phyloP scores from a whole-genome alignment of 2,329 filamentous ascomycete species.

The Penicillium sp. region DNA sequence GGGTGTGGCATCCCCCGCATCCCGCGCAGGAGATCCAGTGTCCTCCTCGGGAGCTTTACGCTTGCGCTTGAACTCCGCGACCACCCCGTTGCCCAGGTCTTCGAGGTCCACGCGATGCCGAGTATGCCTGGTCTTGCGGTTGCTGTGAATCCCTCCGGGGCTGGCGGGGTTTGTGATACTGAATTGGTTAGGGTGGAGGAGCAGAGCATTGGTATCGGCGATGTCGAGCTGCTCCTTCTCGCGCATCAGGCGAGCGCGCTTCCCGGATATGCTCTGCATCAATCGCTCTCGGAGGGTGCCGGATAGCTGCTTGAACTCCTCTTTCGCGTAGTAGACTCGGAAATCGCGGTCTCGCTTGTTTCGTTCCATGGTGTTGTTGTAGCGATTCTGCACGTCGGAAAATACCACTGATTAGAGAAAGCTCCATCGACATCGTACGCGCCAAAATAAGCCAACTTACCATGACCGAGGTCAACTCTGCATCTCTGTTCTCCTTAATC shows the following conservation, averaged over 20 bases:
- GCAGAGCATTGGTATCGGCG: slow-evolving; percentile 61
- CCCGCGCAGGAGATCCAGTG: slow-evolving; percentile 55
- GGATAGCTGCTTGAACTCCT: slow-evolving; percentile 59
- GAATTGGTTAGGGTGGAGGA: slow-evolving; percentile 64
- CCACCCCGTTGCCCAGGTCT: slow-evolving; percentile 48
- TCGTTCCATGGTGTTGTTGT: slow-evolving; percentile 54
- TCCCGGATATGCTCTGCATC: slow-evolving; percentile 55
- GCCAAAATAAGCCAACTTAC: slow-evolving; percentile 52
- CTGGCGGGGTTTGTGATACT: slow-evolving; percentile 62
- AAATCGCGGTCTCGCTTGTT: slow-evolving; percentile 57
- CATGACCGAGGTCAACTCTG: slow-evolving; percentile 73
- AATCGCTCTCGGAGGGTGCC: slow-evolving; percentile 60
- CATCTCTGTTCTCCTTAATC: slow-evolving; percentile 80
- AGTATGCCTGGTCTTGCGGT: slow-evolving; percentile 61
- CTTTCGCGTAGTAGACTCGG: slow-evolving; percentile 58
- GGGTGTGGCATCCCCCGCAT: slow-evolving; percentile 45
- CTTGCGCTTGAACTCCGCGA: slow-evolving; percentile 54
- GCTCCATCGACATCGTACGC: not conserved
- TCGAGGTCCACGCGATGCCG: slow-evolving; percentile 56
- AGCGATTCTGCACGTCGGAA: slow-evolving; percentile 49
- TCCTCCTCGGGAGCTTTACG: slow-evolving; percentile 58
- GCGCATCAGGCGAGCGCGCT: slow-evolving; percentile 55
- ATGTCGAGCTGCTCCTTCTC: slow-evolving; percentile 66
- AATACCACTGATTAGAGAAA: not conserved
- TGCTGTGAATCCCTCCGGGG: slow-evolving; percentile 57